Conservation (phyloP, 1,284 basidiomycete genomes). For the Microbotryum saponariae region DNA sequence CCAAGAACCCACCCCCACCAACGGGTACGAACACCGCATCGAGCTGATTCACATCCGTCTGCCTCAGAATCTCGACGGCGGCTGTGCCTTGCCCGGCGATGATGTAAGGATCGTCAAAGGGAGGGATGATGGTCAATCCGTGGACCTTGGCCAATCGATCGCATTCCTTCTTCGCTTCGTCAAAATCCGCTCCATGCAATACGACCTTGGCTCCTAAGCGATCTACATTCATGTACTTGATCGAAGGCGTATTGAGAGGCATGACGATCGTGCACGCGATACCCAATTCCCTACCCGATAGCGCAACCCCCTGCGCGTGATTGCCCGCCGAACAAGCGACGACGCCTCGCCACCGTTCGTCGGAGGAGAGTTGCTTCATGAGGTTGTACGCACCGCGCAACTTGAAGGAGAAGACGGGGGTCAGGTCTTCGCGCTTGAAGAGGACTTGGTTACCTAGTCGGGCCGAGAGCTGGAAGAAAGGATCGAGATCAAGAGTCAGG, state of each 20-base stretch:
- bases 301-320: slow-evolving; percentile 96
- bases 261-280: slow-evolving; percentile 98
- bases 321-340: slow-evolving; percentile 97
- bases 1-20: slow-evolving; percentile 85
- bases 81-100: slow-evolving; percentile 97
- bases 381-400: slow-evolving; percentile 98
- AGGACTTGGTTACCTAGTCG: slow-evolving; percentile 87
- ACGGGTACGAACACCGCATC: slow-evolving; percentile 84
- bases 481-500: neutral
- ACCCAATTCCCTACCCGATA: slow-evolving; percentile 75
- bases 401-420: slow-evolving; percentile 99
- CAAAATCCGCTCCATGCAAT: slow-evolving; percentile 85
- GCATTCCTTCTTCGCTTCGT: slow-evolving; percentile 93
- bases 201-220: slow-evolving; percentile 91
- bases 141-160: slow-evolving; percentile 68
- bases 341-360: slow-evolving; percentile 94
- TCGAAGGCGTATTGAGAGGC: slow-evolving; percentile 88
- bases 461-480: slow-evolving; percentile 58
- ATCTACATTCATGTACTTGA: slow-evolving; percentile 91
- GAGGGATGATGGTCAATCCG: slow-evolving; percentile 84
- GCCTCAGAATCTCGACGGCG: slow-evolving; percentile 88
- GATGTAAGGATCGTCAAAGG: slow-evolving; percentile 93
- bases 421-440: slow-evolving; percentile 89
- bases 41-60: slow-evolving; percentile 64
- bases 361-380: slow-evolving; percentile 81